phyloP scores from a whole-genome alignment of 306 rosid species.

The Chamaecrista fasciculata region DNA sequence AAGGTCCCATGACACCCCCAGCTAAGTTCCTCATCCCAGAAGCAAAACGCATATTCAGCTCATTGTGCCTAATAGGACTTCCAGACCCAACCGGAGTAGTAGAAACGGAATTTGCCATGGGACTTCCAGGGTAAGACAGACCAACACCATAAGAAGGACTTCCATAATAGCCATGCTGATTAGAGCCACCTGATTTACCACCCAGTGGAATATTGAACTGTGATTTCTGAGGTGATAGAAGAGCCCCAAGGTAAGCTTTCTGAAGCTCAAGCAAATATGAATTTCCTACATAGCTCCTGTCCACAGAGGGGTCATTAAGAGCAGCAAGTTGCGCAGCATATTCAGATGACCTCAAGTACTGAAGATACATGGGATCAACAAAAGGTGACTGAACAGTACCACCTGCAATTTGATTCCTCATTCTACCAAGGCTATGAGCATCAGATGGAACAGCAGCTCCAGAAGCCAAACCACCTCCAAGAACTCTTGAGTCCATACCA shows the following conservation, averaged over 20 bases:
- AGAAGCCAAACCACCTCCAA: constrained; percentile 65
- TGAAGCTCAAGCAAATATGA: constrained; percentile 81
- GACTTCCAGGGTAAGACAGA: constrained; percentile 87
- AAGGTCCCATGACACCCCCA: constrained; percentile 70
- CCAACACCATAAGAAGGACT: constrained; percentile 75
- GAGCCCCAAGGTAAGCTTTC: constrained; percentile 74
- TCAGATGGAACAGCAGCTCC: constrained; percentile 67
- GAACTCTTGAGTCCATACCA: constrained; percentile 73
- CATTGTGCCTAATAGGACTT: constrained; percentile 86
- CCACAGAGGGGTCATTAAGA: constrained; percentile 67
- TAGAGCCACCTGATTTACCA: constrained; percentile 68
- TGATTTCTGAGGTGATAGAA: constrained; percentile 77
- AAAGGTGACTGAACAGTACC: constrained; percentile 69
- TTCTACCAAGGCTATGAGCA: constrained; percentile 58
- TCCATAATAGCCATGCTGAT: constrained; percentile 77
- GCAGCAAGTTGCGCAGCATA: constrained; percentile 84
- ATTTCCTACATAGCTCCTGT: constrained; percentile 65
- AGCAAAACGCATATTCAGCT: constrained; percentile 69
- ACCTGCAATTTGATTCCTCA: constrained; percentile 71
- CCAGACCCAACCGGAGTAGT: constrained; percentile 86
- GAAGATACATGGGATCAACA: constrained; percentile 85
- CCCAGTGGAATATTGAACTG: constrained; percentile 64
- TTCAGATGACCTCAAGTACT: constrained; percentile 80
- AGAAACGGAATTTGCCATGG: constrained; percentile 69
- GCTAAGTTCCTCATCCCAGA: constrained; percentile 81